Percentiles rank a stretch among this genome's conserved stretches.
These are phyloP conservation scores for Picea sitchensis DNA, from an alignment of 75 land plant species.

Conservation along the genomic window DNA sequence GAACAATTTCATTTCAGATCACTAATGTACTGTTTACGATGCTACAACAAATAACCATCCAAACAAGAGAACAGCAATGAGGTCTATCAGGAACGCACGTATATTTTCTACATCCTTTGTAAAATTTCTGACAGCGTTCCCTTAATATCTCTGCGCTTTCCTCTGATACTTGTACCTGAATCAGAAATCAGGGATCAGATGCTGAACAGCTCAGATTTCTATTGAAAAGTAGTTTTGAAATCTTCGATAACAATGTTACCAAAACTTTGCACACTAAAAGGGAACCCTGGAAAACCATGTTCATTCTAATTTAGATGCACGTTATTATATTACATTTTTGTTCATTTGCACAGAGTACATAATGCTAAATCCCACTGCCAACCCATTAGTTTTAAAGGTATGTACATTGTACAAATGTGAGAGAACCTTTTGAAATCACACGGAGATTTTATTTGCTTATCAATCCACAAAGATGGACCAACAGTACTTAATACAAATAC, in stretches of 20 bases:
- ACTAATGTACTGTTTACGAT: not conserved
- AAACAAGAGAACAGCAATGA: not conserved
- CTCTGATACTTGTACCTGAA: constrained; percentile 74
- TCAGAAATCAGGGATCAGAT: not conserved
- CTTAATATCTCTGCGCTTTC: constrained; percentile 72
- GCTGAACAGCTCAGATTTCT: not conserved
- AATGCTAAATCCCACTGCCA: not conserved
- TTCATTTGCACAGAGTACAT: not conserved
- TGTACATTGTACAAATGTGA: not conserved
- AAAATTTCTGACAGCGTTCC: constrained; percentile 86
- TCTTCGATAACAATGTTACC: not conserved
- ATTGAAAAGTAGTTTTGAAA: not conserved
- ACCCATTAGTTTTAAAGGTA: not conserved
- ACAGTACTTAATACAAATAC: no score
- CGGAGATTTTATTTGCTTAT: no score
- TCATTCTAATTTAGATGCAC: not conserved
- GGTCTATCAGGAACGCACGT: constrained; percentile 50
- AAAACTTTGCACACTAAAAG: not conserved
- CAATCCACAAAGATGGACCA: no score
- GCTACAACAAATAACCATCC: not conserved
- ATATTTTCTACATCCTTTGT: constrained; percentile 86
- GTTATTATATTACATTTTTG: not conserved
- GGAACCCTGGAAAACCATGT: not conserved
- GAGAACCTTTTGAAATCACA: no score
- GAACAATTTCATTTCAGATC: not conserved